These are phyloP conservation scores for Chytriomyces hyalinus DNA, from an alignment of 192 early-diverging fungal species.

Conservation along the genomic window DNA sequence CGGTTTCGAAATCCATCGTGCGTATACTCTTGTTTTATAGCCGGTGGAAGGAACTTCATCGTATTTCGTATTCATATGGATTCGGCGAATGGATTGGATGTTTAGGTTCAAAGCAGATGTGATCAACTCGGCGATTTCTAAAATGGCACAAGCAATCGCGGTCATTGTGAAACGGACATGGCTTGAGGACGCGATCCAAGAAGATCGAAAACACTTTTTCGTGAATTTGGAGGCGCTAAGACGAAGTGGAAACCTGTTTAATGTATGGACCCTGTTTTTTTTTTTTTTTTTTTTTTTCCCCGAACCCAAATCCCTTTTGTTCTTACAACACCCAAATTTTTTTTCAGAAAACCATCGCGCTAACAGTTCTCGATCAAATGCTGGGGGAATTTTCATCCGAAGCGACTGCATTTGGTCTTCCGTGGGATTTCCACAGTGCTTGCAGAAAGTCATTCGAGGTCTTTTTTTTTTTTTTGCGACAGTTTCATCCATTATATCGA, in stretches of 20 bases:
- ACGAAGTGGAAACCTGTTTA: constrained; percentile 8
- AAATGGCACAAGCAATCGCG: constrained; percentile 30
- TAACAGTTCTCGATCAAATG: constrained; percentile 34
- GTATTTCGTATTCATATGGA: too few species aligned
- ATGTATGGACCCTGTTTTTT: constrained; percentile 3
- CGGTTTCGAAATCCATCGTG: background rate
- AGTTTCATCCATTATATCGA: too few species aligned
- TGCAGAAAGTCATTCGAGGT: constrained; percentile 38
- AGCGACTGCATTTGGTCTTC: constrained; percentile 32
- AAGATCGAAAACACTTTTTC: constrained; percentile 7
- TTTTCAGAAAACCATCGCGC: background rate
- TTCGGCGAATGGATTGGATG: too few species aligned
- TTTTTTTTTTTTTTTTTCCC: background rate
- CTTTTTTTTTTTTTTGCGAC: too few species aligned
- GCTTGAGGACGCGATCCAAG: constrained; percentile 8
- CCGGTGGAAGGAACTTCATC: too few species aligned
- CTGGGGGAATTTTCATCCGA: constrained; percentile 37
- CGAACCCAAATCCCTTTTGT: too few species aligned
- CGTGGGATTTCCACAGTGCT: constrained; percentile 36
- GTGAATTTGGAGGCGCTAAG: constrained; percentile 11
- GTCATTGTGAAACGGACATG: constrained; percentile 32
- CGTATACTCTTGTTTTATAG: too few species aligned
- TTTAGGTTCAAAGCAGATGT: background rate
- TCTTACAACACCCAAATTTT: too few species aligned
- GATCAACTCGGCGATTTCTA: constrained; percentile 5